Evolutionary conservation across 2,329 filamentous ascomycete species (phyloP).

Genomic region (Verticillium tricorpus): DNA sequence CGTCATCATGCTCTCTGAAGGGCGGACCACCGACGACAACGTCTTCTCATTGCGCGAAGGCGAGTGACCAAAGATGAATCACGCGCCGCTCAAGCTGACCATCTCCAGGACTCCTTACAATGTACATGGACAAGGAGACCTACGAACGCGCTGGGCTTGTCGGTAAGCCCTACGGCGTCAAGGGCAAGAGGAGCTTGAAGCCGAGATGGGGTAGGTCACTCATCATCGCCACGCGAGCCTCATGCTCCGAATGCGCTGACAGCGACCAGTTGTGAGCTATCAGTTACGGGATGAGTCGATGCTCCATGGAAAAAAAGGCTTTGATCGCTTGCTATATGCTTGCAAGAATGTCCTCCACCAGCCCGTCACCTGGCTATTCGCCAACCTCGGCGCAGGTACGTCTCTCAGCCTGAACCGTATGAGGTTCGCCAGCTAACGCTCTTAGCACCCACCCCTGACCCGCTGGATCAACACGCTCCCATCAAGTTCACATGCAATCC

Average conservation of each 20-base stretch:
- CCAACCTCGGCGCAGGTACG: conserved; percentile 51
- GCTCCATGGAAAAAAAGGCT: conserved; percentile 78
- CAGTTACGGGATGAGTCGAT: conserved; percentile 73
- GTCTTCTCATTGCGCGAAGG: conserved; percentile 69
- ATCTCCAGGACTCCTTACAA: conserved; percentile 57
- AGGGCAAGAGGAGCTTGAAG: conserved; percentile 56
- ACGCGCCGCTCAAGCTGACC: not conserved
- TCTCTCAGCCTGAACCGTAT: not conserved
- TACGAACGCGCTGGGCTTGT: conserved; percentile 81
- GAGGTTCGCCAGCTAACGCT: not conserved
- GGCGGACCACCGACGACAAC: conserved; percentile 64
- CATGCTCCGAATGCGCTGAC: conserved; percentile 19
- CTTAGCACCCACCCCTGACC: conserved; percentile 42
- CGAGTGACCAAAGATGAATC: conserved; percentile 20
- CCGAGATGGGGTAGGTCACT: conserved; percentile 64
- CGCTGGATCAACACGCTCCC: conserved; percentile 41
- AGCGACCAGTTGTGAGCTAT: conserved; percentile 61
- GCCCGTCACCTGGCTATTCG: conserved; percentile 74
- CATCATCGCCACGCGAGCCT: not conserved
- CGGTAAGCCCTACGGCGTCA: conserved; percentile 61
- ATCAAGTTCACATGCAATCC: conserved; percentile 34
- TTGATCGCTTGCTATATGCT: conserved; percentile 72
- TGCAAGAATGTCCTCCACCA: conserved; percentile 70
- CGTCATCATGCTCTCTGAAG: conserved; percentile 79
- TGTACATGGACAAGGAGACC: conserved; percentile 75